A percentile compares a stretch with the other conserved stretches of the same genome.
These are phyloP conservation scores for Ettlia oleoabundans DNA, from an alignment of 139 green algal species.

Conservation along the genomic window DNA sequence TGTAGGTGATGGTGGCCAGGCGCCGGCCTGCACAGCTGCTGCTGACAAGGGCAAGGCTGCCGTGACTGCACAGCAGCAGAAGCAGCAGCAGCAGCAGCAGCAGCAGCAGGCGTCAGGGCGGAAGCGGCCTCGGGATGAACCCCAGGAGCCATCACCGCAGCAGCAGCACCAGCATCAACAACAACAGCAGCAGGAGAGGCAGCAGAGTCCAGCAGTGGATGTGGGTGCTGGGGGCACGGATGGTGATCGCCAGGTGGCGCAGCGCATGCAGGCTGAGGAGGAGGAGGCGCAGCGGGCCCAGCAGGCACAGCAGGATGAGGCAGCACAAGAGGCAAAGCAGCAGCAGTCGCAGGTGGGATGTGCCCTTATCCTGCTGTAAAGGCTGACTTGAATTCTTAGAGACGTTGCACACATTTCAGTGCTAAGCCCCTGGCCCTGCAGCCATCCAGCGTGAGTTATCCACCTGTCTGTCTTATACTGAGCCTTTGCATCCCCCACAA, in stretches of 20 bases:
- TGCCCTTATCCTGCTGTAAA: no score
- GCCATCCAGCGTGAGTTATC: no score
- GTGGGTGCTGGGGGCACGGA: neutral
- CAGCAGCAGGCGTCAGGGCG: neutral
- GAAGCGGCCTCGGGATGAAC: neutral
- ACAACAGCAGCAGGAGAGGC: neutral
- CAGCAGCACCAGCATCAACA: constrained; percentile 17
- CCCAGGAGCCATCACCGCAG: no score
- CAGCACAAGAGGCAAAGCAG: no score
- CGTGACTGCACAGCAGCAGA: neutral
- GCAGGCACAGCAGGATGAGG: no score
- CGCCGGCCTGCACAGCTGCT: neutral
- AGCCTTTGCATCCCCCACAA: no score
- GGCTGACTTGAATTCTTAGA: no score
- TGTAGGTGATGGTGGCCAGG: neutral
- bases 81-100: constrained; percentile 1
- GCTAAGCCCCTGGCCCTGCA: no score
- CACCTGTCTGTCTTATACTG: no score
- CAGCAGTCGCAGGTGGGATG: no score
- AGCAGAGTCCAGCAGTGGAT: neutral
- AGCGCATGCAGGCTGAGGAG: constrained; percentile 21
- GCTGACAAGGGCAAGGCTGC: constrained; percentile 6
- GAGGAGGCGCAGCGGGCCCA: neutral
- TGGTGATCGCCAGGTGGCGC: neutral
- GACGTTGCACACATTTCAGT: no score